A percentile compares a stretch with the other conserved stretches of the same genome.
phyloP scores from a whole-genome alignment of 2,329 filamentous ascomycete genomes.

The Penicillium concentricum region DNA sequence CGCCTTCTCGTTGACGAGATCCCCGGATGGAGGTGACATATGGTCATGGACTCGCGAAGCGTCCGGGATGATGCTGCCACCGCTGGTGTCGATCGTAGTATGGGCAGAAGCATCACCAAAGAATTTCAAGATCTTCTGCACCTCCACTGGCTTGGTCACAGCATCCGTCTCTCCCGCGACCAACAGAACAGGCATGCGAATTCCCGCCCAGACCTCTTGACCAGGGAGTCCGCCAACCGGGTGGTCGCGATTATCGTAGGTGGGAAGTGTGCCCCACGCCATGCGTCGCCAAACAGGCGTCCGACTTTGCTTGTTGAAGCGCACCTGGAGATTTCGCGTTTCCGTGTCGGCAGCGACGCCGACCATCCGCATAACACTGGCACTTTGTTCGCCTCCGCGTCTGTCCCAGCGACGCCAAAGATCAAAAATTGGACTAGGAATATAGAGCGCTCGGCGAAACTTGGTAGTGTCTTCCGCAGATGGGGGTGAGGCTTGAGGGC shows the following conservation, averaged over 20 bases:
- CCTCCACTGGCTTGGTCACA: slow-evolving; percentile 69
- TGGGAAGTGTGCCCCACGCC: slow-evolving; percentile 68
- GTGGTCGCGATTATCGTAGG: slow-evolving; percentile 49
- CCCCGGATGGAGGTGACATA: slow-evolving; percentile 11
- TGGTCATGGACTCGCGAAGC: slow-evolving; percentile 31
- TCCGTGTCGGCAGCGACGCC: slow-evolving; percentile 42
- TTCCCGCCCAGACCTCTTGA: slow-evolving; percentile 66
- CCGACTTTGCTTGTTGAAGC: slow-evolving; percentile 73
- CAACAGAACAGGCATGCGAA: slow-evolving; percentile 73
- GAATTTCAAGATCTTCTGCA: slow-evolving; percentile 62
- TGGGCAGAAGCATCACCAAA: slow-evolving; percentile 33
- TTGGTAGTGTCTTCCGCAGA: slow-evolving; percentile 52
- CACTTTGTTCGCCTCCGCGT: slow-evolving; percentile 72
- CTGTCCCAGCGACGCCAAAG: slow-evolving; percentile 76
- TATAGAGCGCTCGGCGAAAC: slow-evolving; percentile 60
- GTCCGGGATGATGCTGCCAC: slow-evolving; percentile 30
- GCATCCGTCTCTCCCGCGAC: slow-evolving; percentile 75
- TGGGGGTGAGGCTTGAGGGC: slow-evolving; percentile 68
- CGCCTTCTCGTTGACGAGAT: slow-evolving; percentile 27
- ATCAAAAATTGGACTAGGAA: slow-evolving; percentile 69
- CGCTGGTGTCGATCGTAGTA: slow-evolving; percentile 26
- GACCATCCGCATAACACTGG: slow-evolving; percentile 74
- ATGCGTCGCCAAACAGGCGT: slow-evolving; percentile 82
- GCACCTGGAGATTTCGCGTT: slow-evolving; percentile 44
- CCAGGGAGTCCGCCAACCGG: slow-evolving; percentile 67